A percentile compares a stretch with the other conserved stretches of the same genome.
Conservation (phyloP, 768 basidiomycete species). For the Baorangia bicolor region DNA sequence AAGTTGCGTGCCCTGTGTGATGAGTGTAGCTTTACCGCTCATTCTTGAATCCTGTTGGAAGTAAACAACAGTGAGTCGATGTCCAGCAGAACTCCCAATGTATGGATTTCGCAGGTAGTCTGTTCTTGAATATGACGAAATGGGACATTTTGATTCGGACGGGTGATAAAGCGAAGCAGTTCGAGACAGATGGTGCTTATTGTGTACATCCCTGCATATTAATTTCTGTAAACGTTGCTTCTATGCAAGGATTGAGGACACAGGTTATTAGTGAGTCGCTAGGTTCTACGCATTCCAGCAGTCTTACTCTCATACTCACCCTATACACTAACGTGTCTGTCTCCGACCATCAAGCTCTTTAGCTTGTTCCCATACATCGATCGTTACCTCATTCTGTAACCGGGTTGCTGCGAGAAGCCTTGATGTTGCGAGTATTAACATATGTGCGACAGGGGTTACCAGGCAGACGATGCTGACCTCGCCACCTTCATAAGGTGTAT, state of each 20-base stretch:
- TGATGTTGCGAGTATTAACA: conserved; percentile 8
- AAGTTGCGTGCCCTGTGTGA: conserved; percentile 24
- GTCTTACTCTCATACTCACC: conserved; percentile 4
- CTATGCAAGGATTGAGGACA: not conserved
- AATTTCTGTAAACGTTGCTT: not conserved
- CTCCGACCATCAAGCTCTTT: conserved; percentile 58
- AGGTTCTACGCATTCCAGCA: not conserved
- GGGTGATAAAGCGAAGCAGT: not conserved
- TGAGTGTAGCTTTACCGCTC: conserved; percentile 12
- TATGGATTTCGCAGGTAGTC: not conserved
- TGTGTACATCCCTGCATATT: not conserved
- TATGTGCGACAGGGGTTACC: not conserved
- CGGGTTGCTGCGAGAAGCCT: conserved; percentile 65
- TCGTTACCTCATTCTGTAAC: conserved; percentile 54
- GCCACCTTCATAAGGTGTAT: conserved; percentile 67
- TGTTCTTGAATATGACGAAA: conserved; percentile 12
- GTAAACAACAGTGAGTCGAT: not conserved
- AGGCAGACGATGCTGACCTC: conserved; percentile 44
- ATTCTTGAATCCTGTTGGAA: conserved; percentile 11
- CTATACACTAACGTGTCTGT: conserved; percentile 18
- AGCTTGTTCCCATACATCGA: conserved; percentile 60
- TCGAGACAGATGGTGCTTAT: not conserved
- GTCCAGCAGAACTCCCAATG: not conserved
- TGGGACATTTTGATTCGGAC: conserved; percentile 9
- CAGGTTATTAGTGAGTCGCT: not conserved